A percentile compares a stretch with the other conserved stretches of the same genome.
phyloP scores from a whole-genome alignment of 768 basidiomycete species.

The Mycena vitilis region DNA sequence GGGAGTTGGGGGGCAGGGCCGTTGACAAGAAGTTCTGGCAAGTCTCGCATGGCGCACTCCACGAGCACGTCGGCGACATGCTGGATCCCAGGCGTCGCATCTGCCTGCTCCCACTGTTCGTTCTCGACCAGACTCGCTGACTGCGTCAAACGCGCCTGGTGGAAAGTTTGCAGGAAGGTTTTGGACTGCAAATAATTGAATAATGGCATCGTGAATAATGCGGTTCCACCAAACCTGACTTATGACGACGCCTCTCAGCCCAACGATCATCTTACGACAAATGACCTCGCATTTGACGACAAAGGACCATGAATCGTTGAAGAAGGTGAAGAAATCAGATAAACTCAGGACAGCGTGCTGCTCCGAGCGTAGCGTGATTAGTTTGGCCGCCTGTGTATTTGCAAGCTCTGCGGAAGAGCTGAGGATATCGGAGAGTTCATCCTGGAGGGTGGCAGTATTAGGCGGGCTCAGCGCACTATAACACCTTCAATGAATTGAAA shows the following conservation, averaged over 20 bases:
- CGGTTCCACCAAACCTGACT: constrained; percentile 68
- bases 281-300: constrained; percentile 89
- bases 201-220: constrained; percentile 10
- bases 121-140: constrained; percentile 95
- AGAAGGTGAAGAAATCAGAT: constrained; percentile 81
- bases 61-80: constrained; percentile 78
- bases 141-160: constrained; percentile 79
- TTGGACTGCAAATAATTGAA: constrained; percentile 70
- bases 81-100: constrained; percentile 77
- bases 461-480: constrained; percentile 53
- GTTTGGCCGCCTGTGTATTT: constrained; percentile 83
- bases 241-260: constrained; percentile 86
- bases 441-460: constrained; percentile 60
- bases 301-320: constrained; percentile 90
- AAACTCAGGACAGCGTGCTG: constrained; percentile 81
- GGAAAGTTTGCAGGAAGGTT: constrained; percentile 87
- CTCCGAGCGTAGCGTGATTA: constrained; percentile 82
- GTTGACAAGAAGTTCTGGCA: constrained; percentile 67
- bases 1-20: constrained; percentile 39
- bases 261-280: constrained; percentile 92
- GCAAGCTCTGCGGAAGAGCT: constrained; percentile 87
- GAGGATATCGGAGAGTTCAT: constrained; percentile 82
- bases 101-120: constrained; percentile 91
- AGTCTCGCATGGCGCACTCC: constrained; percentile 85
- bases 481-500: constrained; percentile 18